Conservation (phyloP, 768 basidiomycete species). For the Pisolithus orientalis region DNA sequence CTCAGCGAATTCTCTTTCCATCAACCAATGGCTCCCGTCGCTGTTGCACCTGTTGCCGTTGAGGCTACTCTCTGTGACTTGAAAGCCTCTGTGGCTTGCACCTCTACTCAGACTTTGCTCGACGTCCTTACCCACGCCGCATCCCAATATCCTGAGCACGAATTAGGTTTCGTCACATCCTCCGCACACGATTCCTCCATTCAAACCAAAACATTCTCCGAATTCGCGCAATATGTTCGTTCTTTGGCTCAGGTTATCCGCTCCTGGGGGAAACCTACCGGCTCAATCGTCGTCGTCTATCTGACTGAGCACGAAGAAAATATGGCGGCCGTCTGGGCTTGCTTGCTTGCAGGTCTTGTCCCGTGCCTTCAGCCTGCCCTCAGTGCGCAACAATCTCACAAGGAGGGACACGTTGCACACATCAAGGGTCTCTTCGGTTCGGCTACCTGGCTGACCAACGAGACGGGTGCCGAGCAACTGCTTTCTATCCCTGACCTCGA, state of each 20-base stretch:
- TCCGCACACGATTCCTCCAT: too few relatives aligned
- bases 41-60: too few relatives aligned
- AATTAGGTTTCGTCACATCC: too few relatives aligned
- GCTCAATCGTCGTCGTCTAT: conserved; percentile 11
- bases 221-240: conserved; percentile 6
- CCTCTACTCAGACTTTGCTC: too few relatives aligned
- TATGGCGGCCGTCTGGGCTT: conserved; percentile 28
- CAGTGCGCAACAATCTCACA: conserved; percentile 26
- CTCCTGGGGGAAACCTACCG: not conserved
- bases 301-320: conserved; percentile 29
- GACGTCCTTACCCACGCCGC: too few relatives aligned
- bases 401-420: conserved; percentile 24
- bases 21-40: too few relatives aligned
- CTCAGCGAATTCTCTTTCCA: too few relatives aligned
- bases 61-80: too few relatives aligned
- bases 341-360: conserved; percentile 23
- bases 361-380: conserved; percentile 28
- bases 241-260: not conserved
- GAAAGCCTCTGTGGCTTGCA: too few relatives aligned
- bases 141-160: too few relatives aligned
- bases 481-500: conserved; percentile 18
- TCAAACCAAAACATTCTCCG: not conserved
- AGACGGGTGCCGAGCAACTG: conserved; percentile 20
- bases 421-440: conserved; percentile 25
- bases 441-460: conserved; percentile 24